Conservation (phyloP, 768 basidiomycete species). For the Cyclocybe cylindracea region DNA sequence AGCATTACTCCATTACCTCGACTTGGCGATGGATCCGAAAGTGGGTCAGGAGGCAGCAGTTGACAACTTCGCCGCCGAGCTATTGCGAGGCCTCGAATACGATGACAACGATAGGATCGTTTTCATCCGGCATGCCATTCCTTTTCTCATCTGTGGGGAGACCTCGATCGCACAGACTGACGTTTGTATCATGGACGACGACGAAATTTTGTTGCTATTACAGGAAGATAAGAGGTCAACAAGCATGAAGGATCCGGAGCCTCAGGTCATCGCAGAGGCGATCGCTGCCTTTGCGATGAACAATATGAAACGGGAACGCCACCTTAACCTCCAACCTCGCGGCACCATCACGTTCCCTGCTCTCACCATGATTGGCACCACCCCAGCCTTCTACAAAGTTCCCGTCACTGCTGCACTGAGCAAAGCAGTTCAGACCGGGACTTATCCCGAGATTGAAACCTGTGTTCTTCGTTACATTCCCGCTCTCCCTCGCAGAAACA, state of each 20-base stretch:
- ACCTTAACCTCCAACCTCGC: conserved; percentile 15
- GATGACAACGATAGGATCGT: conserved; percentile 18
- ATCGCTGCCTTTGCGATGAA: conserved; percentile 28
- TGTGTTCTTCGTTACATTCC: conserved; percentile 22
- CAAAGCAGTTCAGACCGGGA: conserved; percentile 17
- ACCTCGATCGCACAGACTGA: conserved; percentile 18
- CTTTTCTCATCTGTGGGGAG: conserved; percentile 22
- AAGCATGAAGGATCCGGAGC: conserved; percentile 26
- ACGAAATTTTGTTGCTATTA: conserved; percentile 21
- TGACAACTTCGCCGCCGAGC: conserved; percentile 21
- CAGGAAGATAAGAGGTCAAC: conserved; percentile 18
- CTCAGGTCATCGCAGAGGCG: conserved; percentile 29
- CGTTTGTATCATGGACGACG: conserved; percentile 21
- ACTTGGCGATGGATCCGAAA: conserved; percentile 19
- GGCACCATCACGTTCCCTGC: conserved; percentile 14
- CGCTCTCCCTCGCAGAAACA: conserved; percentile 14
- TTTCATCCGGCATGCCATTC: conserved; percentile 16
- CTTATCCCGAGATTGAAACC: conserved; percentile 19
- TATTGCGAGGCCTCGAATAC: conserved; percentile 17
- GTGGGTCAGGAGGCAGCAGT: conserved; percentile 24
- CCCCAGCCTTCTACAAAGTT: conserved; percentile 25
- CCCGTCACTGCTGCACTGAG: conserved; percentile 20
- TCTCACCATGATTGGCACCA: conserved; percentile 21
- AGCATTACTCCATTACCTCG: conserved; percentile 18
- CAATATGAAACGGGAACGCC: conserved; percentile 17